Percentiles rank a stretch among this genome's conserved stretches.
phyloP scores from a whole-genome alignment of 495 filamentous ascomycete species.

The Hypoxylon subgilvum region DNA sequence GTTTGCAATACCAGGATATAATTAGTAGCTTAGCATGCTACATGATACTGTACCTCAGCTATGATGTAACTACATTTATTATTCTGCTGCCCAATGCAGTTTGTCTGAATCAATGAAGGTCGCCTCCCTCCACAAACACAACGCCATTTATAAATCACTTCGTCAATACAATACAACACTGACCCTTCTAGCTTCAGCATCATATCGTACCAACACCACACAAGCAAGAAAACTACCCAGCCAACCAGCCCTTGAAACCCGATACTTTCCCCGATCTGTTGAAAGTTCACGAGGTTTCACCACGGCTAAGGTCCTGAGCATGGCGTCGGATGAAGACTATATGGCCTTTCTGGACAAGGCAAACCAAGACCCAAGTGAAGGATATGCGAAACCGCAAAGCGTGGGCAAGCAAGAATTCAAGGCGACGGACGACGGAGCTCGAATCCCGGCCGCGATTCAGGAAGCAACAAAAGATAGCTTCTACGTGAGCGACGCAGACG shows the following conservation, averaged over 20 bases:
- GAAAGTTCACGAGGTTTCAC: constrained; percentile 17
- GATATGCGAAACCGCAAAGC: constrained; percentile 40
- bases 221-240: not conserved
- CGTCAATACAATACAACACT: not conserved
- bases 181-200: not conserved
- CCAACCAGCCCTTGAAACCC: constrained; percentile 1
- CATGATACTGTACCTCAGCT: too few species aligned
- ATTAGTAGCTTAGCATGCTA: too few species aligned
- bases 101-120: constrained; percentile 21
- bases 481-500: constrained; percentile 82
- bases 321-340: constrained; percentile 83
- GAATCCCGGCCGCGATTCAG: constrained; percentile 63
- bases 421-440: constrained; percentile 55
- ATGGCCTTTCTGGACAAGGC: constrained; percentile 82
- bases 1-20: too few species aligned
- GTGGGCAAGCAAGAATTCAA: constrained; percentile 47
- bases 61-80: not conserved
- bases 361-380: constrained; percentile 68
- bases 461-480: constrained; percentile 61
- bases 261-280: not conserved
- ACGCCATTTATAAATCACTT: constrained; percentile 1
- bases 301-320: constrained; percentile 44
- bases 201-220: constrained; percentile 1
- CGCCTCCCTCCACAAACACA: constrained; percentile 2
- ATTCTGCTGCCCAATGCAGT: constrained; percentile 15